Evolutionary conservation across 2,329 filamentous ascomycete species (phyloP).

Genomic region (Fusarium nodosum): DNA sequence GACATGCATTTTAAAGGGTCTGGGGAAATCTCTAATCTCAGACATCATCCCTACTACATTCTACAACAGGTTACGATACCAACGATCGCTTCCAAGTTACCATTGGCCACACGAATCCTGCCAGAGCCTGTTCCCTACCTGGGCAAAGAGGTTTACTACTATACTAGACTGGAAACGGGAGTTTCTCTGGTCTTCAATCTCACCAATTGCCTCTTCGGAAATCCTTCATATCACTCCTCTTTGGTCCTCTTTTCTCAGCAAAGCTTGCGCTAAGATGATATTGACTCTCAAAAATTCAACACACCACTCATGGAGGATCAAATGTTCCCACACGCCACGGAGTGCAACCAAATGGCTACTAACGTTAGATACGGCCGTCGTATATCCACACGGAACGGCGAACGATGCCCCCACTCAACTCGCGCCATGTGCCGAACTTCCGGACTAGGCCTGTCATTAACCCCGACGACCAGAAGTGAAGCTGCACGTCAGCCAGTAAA

Average conservation of each 20-base stretch:
- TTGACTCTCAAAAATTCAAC: conserved; percentile 29
- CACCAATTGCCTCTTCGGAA: conserved; percentile 25
- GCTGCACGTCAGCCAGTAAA: conserved; percentile 33
- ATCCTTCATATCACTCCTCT: conserved; percentile 33
- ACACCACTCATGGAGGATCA: conserved; percentile 17
- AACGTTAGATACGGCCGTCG: conserved; percentile 28
- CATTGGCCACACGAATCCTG: conserved; percentile 30
- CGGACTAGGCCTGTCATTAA: conserved; percentile 38
- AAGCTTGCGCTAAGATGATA: conserved; percentile 26
- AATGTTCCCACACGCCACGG: conserved; percentile 29
- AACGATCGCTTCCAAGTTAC: conserved; percentile 30
- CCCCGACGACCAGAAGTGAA: conserved; percentile 40
- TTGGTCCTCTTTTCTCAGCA: conserved; percentile 28
- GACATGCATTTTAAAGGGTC: conserved; percentile 38
- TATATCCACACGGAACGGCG: conserved; percentile 40
- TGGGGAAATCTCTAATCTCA: conserved; percentile 19
- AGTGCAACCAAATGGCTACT: conserved; percentile 22
- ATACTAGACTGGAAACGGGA: conserved; percentile 22
- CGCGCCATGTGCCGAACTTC: conserved; percentile 50
- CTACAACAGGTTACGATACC: conserved; percentile 19
- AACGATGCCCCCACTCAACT: conserved; percentile 34
- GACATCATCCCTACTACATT: conserved; percentile 22
- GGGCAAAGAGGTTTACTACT: conserved; percentile 9
- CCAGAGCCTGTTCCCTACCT: conserved; percentile 21
- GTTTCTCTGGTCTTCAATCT: conserved; percentile 16